Percentiles rank a stretch among this genome's conserved stretches.
phyloP scores from a whole-genome alignment of 306 rosid species.

The Quercus glauca region DNA sequence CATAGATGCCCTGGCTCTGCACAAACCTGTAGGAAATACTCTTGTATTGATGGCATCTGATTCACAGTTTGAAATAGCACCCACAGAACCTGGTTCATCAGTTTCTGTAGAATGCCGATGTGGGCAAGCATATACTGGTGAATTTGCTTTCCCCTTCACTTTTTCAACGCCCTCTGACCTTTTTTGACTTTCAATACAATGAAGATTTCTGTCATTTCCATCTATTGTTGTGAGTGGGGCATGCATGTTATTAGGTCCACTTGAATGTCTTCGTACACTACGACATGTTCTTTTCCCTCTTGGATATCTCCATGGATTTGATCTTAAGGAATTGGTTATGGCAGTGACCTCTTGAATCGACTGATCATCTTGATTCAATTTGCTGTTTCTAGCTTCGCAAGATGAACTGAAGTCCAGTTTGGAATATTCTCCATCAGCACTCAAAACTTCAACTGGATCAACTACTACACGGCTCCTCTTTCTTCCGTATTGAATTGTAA shows the following conservation, averaged over 20 bases:
- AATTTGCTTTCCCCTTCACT: slow-evolving; percentile 25
- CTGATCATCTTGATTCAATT: slow-evolving; percentile 30
- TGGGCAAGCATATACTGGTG: slow-evolving; percentile 1
- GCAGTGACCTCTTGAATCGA: slow-evolving; percentile 26
- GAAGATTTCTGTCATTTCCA: slow-evolving; percentile 34
- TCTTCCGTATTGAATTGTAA: slow-evolving; percentile 36
- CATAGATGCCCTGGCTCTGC: slow-evolving; percentile 6
- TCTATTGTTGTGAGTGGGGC: slow-evolving; percentile 18
- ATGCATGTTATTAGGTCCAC: slow-evolving; percentile 16
- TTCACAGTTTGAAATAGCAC: background rate
- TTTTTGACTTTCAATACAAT: slow-evolving; percentile 14
- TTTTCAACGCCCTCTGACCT: slow-evolving; percentile 15
- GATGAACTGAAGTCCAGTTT: slow-evolving; percentile 11
- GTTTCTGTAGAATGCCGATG: slow-evolving; percentile 19
- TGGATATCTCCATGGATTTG: slow-evolving; percentile 43
- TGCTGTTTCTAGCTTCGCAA: slow-evolving; percentile 17
- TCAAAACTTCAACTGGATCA: slow-evolving; percentile 23
- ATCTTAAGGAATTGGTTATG: slow-evolving; percentile 26
- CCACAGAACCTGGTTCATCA: slow-evolving; percentile 12
- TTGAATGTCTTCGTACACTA: slow-evolving; percentile 22
- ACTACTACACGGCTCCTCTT: slow-evolving; percentile 31
- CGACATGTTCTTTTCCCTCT: slow-evolving; percentile 61
- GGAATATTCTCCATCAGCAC: slow-evolving; percentile 17
- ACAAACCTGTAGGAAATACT: background rate
- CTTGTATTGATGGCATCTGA: background rate